Evolutionary conservation across 805 yeast species (phyloP).

Genomic region (Kregervanrija pseudodelftensis): DNA sequence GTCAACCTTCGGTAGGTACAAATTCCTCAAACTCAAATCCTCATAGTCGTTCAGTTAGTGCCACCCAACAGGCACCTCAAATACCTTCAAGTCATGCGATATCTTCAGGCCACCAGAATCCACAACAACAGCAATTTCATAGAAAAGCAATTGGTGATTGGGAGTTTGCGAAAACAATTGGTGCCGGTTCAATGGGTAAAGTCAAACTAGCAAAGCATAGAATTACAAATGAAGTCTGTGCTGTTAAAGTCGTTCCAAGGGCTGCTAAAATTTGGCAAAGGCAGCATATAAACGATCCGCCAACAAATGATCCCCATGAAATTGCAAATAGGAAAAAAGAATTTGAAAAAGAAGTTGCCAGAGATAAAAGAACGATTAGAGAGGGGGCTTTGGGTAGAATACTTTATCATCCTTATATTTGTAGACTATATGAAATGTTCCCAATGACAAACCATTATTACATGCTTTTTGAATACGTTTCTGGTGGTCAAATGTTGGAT

Average conservation of each 20-base stretch:
- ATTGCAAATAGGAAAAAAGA: constrained; percentile 58
- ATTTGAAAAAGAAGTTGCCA: constrained; percentile 73
- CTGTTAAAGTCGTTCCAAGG: constrained; percentile 87
- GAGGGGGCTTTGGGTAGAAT: constrained; percentile 93
- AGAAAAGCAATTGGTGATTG: constrained; percentile 92
- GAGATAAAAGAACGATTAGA: constrained; percentile 87
- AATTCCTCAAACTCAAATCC: constrained; percentile 2
- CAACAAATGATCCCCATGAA: constrained; percentile 53
- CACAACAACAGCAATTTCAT: constrained; percentile 49
- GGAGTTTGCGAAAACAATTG: constrained; percentile 91
- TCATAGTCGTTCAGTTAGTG: neutral
- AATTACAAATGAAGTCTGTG: constrained; percentile 75
- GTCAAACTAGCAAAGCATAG: constrained; percentile 90
- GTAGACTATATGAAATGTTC: constrained; percentile 87
- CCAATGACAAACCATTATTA: constrained; percentile 96
- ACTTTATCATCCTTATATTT: constrained; percentile 85
- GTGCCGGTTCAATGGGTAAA: constrained; percentile 99
- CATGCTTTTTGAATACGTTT: constrained; percentile 92
- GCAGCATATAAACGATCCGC: constrained; percentile 62
- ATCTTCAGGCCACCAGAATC: constrained; percentile 1
- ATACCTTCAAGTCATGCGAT: neutral
- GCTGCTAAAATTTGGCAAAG: constrained; percentile 74
- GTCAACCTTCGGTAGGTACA: constrained; percentile 4
- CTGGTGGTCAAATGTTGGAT: constrained; percentile 97
- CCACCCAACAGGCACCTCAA: constrained; percentile 5